Conservation (phyloP, 495 filamentous ascomycete genomes). For the Penicillium cosmopolitanum region DNA sequence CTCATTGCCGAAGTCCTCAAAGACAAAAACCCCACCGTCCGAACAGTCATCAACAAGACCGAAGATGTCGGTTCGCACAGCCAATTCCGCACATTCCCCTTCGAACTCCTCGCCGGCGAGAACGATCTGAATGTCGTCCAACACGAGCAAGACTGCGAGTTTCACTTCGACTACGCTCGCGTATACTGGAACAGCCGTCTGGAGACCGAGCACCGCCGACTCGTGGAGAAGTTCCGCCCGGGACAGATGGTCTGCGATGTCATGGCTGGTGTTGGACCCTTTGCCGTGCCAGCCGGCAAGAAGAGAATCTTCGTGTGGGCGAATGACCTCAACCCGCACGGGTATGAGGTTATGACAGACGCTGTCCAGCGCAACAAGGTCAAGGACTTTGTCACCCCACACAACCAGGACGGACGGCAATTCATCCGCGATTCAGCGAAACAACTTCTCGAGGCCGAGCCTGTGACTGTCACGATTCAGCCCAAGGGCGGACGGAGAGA, state of each 20-base stretch:
- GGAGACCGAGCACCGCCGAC: conserved; percentile 81
- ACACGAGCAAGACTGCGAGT: conserved; percentile 53
- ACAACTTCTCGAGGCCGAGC: conserved; percentile 56
- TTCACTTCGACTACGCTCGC: conserved; percentile 63
- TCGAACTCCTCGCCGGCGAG: conserved; percentile 85
- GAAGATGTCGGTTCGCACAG: conserved; percentile 83
- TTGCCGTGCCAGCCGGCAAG: conserved; percentile 89
- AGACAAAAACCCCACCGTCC: conserved; percentile 81
- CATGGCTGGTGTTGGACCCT: conserved; percentile 97
- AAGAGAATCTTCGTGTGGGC: conserved; percentile 93
- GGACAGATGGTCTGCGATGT: conserved; percentile 94
- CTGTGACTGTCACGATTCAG: conserved; percentile 48
- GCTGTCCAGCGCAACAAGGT: conserved; percentile 83
- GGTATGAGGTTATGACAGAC: conserved; percentile 68
- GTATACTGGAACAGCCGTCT: conserved; percentile 98
- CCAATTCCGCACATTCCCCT: conserved; percentile 88
- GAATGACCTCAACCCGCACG: conserved; percentile 95
- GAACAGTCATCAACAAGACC: conserved; percentile 94
- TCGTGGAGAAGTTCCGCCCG: conserved; percentile 75
- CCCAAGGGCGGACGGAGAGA: conserved; percentile 31
- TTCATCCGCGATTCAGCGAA: conserved; percentile 76
- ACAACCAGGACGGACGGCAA: conserved; percentile 74
- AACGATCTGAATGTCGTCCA: conserved; percentile 80
- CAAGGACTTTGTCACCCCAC: conserved; percentile 70
- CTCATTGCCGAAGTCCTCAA: conserved; percentile 81